These are phyloP conservation scores for Polyporus arcularius DNA, from an alignment of 768 basidiomycete genomes.

Conservation along the genomic window DNA sequence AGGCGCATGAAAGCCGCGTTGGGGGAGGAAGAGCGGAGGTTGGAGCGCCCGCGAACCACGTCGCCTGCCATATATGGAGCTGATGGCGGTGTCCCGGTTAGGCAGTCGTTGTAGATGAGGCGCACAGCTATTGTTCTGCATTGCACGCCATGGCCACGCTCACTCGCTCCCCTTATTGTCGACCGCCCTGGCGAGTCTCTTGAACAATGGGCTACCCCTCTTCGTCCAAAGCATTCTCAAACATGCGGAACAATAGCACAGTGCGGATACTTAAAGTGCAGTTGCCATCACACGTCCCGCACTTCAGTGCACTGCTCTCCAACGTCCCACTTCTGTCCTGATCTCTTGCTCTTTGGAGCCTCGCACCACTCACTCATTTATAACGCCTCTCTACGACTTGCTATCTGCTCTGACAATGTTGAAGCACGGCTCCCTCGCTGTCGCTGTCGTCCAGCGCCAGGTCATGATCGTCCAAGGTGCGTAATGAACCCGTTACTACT, in stretches of 20 bases:
- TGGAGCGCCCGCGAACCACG: no score
- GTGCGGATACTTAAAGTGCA: background rate
- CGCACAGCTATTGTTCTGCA: background rate
- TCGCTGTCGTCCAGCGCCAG: constrained; percentile 68
- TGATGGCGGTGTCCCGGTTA: no score
- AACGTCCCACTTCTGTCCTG: background rate
- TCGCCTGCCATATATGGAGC: no score
- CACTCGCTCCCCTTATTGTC: background rate
- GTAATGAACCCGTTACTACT: background rate
- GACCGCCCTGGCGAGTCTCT: background rate
- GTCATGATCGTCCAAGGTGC: constrained; percentile 71
- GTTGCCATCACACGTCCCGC: background rate
- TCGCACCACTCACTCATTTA: background rate
- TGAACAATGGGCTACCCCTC: background rate
- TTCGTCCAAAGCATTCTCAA: background rate
- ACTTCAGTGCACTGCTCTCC: background rate
- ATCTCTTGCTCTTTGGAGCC: background rate
- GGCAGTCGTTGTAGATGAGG: background rate
- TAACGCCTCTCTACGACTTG: background rate
- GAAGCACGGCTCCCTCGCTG: constrained; percentile 57
- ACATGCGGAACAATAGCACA: background rate
- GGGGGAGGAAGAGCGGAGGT: no score
- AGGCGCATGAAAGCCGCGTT: no score
- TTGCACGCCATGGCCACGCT: background rate
- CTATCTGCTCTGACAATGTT: constrained; percentile 14